Base-by-base conservation (phyloP, 352 stramenopile species). In the Phytophthora sansomeana region DNA sequence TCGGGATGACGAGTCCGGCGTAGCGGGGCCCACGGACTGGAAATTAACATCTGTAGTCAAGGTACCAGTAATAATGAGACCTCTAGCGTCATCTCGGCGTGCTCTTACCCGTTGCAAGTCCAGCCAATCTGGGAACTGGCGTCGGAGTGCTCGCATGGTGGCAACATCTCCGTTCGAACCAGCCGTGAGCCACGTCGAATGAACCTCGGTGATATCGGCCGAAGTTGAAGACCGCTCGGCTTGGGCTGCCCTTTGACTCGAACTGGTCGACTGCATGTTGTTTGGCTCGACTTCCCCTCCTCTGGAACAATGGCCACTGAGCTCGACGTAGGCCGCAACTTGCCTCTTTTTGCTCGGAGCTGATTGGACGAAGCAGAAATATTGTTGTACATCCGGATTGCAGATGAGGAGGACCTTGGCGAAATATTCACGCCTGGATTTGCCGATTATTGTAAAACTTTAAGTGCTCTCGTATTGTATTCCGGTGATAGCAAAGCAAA, bases 71-170 rank as follows among this genome's bases (percentile, higher is more conserved):
- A 33, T 35, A 21, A 10, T 47, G 39, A 11, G 17, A 2, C 16
- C 39, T 14, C 4, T 28, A n/a, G n/a, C 39, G 16, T 47, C 6
- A 28, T 14, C 17, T 41, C 21, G 21, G 21, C 21, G 21, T 24
- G 21, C 21, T 24, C 35, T 42, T 75, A 75, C 67, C 46, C 46
- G 62, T 1, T 69, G 17, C 16, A 75, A 66, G 52, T 56, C 68
- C 28, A 75, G 51, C 67, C 67, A 75, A 17, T 58, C 9, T 1
- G 67, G 60, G 39, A 58, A 65, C 26, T 39, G 62, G 5, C 8
- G 11, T 26, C 26, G 33, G 30, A 75, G 28, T 13, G 38, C 26
- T 2, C 44, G 28, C 67, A 75, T 75, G 17, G 50, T 43, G 17
- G 14, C 30, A 30, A 61, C 62, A n/a, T 75, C 67, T 17, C 39